Conservation (phyloP, 441 rosid species). For the Pelargonium hybrid region DNA sequence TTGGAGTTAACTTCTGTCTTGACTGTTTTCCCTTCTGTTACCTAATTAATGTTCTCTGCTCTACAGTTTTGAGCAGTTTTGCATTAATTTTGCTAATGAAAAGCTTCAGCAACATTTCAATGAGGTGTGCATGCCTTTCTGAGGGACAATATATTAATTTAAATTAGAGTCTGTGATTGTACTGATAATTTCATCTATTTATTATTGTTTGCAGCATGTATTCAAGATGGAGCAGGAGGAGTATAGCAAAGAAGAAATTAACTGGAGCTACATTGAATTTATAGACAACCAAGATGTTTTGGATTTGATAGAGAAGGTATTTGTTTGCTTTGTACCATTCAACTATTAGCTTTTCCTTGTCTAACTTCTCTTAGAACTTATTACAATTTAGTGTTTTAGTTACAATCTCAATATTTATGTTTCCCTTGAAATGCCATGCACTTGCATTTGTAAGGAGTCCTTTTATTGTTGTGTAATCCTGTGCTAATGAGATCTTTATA, state of each 20-base stretch:
- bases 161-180: constrained; percentile 5
- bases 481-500: neutral
- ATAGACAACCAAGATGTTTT: constrained; percentile 65
- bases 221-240: constrained; percentile 86
- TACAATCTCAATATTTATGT: neutral
- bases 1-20: neutral
- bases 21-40: constrained; percentile 7
- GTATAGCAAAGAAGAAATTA: constrained; percentile 61
- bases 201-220: constrained; percentile 42
- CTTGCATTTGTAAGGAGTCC: neutral
- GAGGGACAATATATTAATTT: constrained; percentile 10
- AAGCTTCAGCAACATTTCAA: constrained; percentile 79
- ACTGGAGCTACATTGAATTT: constrained; percentile 23
- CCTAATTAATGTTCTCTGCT: neutral
- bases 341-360: neutral
- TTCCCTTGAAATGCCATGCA: neutral
- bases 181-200: neutral
- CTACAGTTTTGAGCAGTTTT: constrained; percentile 65
- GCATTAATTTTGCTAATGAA: constrained; percentile 76
- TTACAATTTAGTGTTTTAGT: neutral
- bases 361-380: neutral
- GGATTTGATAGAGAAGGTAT: constrained; percentile 59
- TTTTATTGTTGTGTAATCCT: neutral
- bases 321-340: neutral
- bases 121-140: constrained; percentile 37